phyloP scores from a whole-genome alignment of 768 basidiomycete species.

The Infundibulicybe gibba region DNA sequence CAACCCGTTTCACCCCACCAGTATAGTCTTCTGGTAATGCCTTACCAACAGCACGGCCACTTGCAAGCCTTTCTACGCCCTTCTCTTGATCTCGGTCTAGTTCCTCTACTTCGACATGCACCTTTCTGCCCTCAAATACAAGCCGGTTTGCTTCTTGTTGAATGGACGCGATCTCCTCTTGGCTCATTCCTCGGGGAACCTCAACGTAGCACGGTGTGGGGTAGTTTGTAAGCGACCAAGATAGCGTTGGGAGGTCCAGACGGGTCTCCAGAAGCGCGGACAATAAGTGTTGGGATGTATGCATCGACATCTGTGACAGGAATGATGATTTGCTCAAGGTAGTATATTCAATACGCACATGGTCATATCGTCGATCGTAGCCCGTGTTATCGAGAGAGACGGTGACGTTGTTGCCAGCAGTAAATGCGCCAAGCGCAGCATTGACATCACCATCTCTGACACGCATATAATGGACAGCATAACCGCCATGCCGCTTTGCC shows the following conservation, averaged over 20 bases:
- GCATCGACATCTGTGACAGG: slow-evolving; percentile 66
- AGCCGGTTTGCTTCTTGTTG: slow-evolving; percentile 63
- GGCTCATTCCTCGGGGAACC: slow-evolving; percentile 62
- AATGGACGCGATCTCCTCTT: slow-evolving; percentile 56
- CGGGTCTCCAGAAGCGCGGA: slow-evolving; percentile 73
- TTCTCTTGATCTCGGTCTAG: slow-evolving; percentile 38
- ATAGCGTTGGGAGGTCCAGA: slow-evolving; percentile 65
- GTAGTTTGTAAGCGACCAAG: slow-evolving; percentile 73
- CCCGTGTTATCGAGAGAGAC: slow-evolving; percentile 57
- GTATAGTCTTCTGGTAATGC: slow-evolving; percentile 71
- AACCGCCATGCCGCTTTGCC: slow-evolving; percentile 64
- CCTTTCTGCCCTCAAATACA: slow-evolving; percentile 64
- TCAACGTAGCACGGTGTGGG: slow-evolving; percentile 78
- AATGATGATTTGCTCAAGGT: not conserved
- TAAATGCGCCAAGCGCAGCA: slow-evolving; percentile 42
- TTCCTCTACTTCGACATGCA: slow-evolving; percentile 75
- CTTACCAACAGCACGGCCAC: slow-evolving; percentile 51
- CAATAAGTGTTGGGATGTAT: slow-evolving; percentile 81
- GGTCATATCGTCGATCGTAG: slow-evolving; percentile 66
- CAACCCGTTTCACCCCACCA: slow-evolving; percentile 72
- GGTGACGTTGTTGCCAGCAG: slow-evolving; percentile 46
- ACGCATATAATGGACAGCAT: slow-evolving; percentile 71
- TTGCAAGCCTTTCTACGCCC: slow-evolving; percentile 31
- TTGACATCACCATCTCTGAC: slow-evolving; percentile 34
- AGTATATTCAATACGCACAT: slow-evolving; percentile 42